Conservation (phyloP, 108 stramenopile species). For the Schizochytrium sp. region DNA sequence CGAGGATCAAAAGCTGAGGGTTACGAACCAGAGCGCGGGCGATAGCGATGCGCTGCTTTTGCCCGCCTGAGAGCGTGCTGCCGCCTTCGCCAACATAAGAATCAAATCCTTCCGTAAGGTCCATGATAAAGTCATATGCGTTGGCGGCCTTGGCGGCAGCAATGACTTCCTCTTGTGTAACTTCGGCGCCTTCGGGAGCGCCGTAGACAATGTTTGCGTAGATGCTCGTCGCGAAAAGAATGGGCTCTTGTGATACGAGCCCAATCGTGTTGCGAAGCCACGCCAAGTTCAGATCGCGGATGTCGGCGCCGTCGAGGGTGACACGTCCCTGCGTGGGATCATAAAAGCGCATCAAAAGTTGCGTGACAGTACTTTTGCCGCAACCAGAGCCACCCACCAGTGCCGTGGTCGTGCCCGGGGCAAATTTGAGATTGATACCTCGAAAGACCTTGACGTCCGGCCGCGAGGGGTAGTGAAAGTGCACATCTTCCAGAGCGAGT, state of each 20-base stretch:
- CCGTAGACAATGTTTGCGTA: slow-evolving; percentile 81
- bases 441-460: slow-evolving; percentile 4
- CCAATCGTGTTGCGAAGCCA: slow-evolving; percentile 39
- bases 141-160: slow-evolving; percentile 50
- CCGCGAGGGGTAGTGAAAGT: slow-evolving; percentile 29
- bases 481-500: slow-evolving; percentile 22
- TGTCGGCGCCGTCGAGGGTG: slow-evolving; percentile 13
- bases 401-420: slow-evolving; percentile 8
- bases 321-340: not conserved
- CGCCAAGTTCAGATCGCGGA: not conserved
- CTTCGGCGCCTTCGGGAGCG: not conserved
- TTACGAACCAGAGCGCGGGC: slow-evolving; percentile 49
- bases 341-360: slow-evolving; percentile 15
- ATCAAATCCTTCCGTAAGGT: slow-evolving; percentile 37
- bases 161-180: slow-evolving; percentile 23
- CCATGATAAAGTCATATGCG: slow-evolving; percentile 62
- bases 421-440: not conserved
- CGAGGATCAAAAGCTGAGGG: slow-evolving; percentile 41
- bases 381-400: slow-evolving; percentile 41
- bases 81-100: slow-evolving; percentile 45
- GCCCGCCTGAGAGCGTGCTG: slow-evolving; percentile 42
- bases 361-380: slow-evolving; percentile 18
- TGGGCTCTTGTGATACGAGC: slow-evolving; percentile 77
- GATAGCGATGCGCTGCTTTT: slow-evolving; percentile 55
- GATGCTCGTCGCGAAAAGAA: slow-evolving; percentile 75